Evolutionary conservation across 202 grass and related monocot species (phyloP).

Genomic region (Schoenoplectus triqueter): DNA sequence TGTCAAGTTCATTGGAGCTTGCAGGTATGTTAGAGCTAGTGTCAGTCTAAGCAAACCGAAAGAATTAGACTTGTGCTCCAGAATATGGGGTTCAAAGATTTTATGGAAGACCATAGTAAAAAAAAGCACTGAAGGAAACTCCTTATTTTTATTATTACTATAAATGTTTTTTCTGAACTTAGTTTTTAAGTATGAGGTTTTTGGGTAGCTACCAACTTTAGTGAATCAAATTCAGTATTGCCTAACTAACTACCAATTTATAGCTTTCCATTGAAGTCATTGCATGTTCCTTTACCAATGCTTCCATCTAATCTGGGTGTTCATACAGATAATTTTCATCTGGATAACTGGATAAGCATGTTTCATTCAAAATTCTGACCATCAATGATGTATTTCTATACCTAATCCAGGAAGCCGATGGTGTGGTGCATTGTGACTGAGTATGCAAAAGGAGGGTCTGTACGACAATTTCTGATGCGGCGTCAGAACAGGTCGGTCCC

Average conservation of each 20-base stretch:
- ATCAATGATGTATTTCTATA: not conserved
- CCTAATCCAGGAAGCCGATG: constrained; percentile 57
- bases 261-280: constrained; percentile 2
- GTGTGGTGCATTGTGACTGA: constrained; percentile 98
- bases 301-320: constrained; percentile 13
- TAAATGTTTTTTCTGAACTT: not conserved
- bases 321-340: not conserved
- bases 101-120: not conserved
- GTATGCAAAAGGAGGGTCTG: constrained; percentile 93
- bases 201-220: constrained; percentile 3
- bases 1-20: constrained; percentile 86
- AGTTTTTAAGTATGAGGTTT: constrained; percentile 3
- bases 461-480: constrained; percentile 70
- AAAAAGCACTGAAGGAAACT: constrained; percentile 21
- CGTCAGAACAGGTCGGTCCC: constrained; percentile 78
- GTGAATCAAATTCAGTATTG: constrained; percentile 10
- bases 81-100: not conserved
- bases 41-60: not conserved
- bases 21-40: constrained; percentile 42
- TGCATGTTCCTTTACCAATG: not conserved
- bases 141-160: not conserved
- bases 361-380: constrained; percentile 24
- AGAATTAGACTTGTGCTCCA: not conserved
- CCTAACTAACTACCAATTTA: not conserved
- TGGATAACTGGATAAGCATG: not conserved